Evolutionary conservation across 805 yeast species (phyloP), one percentile per base, ranked within the genome.

Genomic region (Candida easanensis): DNA sequence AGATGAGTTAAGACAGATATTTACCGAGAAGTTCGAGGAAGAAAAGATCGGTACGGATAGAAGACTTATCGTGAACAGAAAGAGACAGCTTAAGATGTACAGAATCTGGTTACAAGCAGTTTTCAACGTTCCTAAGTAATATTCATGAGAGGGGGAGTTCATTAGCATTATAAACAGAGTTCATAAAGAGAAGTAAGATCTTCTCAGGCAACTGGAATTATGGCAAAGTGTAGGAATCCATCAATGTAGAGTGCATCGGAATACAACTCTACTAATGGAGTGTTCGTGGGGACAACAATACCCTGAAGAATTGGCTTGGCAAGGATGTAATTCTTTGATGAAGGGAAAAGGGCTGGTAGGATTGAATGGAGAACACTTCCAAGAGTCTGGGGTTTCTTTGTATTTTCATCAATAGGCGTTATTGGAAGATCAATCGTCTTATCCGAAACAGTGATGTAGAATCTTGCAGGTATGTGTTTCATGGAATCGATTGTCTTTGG

Each of bases 71-170:
- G 97, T 93, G 19, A 93, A 93, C 63, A 75, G 99, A 57, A 90
- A 91, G 66, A 83, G 91, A 60, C 85, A 85, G 63, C 68, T 93
- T 51, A 93, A 93, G 66, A 93, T 93, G 99, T 93, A 88, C 62
- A 74, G 99, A 57, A 87, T 89, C 46, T 93, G 99, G 99, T 68
- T 93, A 44, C 99, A 93, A 67, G 98, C 93, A 1, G 89, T 88
- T 20, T 91, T 91, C 62, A 74, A 69, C 27, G 71, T 65, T 28
- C 70, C 71, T 4, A 36, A 41, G 28, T 45, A 14, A 34, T 22
- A 30, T 30, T 38, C 9, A 20, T 27, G 28, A 30, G n/a, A 7
- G 33, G 8, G 11, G 11, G 8, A 9, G 26, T 8, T 30, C 33
- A 30, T 30, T 30, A 30, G 33, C 33, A 30, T 16, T 30, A 30